Evolutionary conservation across 2,329 filamentous ascomycete species (phyloP).

Genomic region (Apiospora pterosperma): DNA sequence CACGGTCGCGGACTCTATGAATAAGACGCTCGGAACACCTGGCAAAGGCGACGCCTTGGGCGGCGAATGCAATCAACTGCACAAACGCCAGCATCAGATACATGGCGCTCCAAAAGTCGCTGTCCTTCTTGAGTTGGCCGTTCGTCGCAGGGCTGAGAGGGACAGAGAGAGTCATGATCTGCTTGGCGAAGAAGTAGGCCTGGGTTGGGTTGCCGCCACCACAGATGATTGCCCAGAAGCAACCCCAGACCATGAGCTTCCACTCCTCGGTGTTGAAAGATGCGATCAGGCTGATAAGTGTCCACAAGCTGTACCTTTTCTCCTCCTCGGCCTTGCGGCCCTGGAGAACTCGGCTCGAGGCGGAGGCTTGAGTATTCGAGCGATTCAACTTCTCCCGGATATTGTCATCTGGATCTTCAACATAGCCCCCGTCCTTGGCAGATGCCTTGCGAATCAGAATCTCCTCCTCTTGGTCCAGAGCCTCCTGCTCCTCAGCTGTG

Average conservation of each 20-base stretch:
- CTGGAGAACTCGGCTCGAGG: constrained; percentile 69
- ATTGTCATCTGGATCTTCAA: constrained; percentile 60
- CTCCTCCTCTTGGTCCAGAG: constrained; percentile 47
- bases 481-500: constrained; percentile 47
- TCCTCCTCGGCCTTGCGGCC: constrained; percentile 46
- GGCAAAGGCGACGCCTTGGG: constrained; percentile 74
- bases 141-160: constrained; percentile 47
- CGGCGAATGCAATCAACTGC: constrained; percentile 64
- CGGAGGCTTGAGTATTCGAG: constrained; percentile 52
- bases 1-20: constrained; percentile 74
- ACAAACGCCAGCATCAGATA: constrained; percentile 79
- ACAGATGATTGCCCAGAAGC: constrained; percentile 71
- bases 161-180: constrained; percentile 55
- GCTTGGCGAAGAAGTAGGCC: constrained; percentile 84
- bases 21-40: constrained; percentile 84
- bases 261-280: constrained; percentile 76
- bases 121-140: constrained; percentile 60
- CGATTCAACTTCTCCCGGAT: constrained; percentile 56
- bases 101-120: constrained; percentile 87
- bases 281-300: constrained; percentile 73
- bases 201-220: constrained; percentile 77
- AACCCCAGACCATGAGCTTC: constrained; percentile 67
- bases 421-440: constrained; percentile 35
- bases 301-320: constrained; percentile 66
- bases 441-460: constrained; percentile 46